These are phyloP conservation scores for Zhuliangozyma blackwelliae DNA, from an alignment of 1,139 yeast genomes.

Conservation along the genomic window DNA sequence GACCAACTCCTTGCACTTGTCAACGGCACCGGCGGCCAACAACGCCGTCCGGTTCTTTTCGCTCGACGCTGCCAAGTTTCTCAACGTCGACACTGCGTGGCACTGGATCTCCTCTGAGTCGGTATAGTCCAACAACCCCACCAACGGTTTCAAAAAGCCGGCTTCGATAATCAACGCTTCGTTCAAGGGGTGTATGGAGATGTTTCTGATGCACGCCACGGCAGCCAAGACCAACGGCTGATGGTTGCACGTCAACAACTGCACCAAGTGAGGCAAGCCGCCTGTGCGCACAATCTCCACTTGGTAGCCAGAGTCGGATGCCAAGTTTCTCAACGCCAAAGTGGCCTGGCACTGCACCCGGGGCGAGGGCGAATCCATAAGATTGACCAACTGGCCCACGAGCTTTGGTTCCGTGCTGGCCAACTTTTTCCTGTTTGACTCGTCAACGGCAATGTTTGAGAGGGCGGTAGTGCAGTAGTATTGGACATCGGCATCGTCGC, in stretches of 20 bases:
- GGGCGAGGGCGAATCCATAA: constrained; percentile 91
- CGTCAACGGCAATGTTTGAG: constrained; percentile 96
- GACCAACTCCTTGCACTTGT: constrained; percentile 86
- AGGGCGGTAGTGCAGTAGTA: constrained; percentile 97
- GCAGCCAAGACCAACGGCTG: constrained; percentile 93
- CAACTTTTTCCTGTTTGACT: constrained; percentile 78
- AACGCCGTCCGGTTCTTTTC: constrained; percentile 91
- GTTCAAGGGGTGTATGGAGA: constrained; percentile 92
- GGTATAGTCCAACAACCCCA: constrained; percentile 73
- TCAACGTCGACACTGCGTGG: constrained; percentile 91
- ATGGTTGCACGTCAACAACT: constrained; percentile 81
- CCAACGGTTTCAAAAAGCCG: constrained; percentile 88
- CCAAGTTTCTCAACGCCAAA: constrained; percentile 88
- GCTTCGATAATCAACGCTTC: constrained; percentile 95
- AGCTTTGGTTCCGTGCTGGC: constrained; percentile 93
- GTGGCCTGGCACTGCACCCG: constrained; percentile 99
- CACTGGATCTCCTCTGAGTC: constrained; percentile 96
- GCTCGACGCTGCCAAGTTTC: constrained; percentile 93
- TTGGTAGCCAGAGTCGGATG: constrained; percentile 90
- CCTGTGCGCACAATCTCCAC: constrained; percentile 93
- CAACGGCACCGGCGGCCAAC: constrained; percentile 93
- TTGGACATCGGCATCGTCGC: constrained; percentile 93
- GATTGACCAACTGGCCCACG: constrained; percentile 77
- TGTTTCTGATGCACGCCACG: constrained; percentile 96
- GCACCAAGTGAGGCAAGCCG: constrained; percentile 88